Evolutionary conservation across 106 monocot species (phyloP).

Genomic region (Xerophyta viscosa): DNA sequence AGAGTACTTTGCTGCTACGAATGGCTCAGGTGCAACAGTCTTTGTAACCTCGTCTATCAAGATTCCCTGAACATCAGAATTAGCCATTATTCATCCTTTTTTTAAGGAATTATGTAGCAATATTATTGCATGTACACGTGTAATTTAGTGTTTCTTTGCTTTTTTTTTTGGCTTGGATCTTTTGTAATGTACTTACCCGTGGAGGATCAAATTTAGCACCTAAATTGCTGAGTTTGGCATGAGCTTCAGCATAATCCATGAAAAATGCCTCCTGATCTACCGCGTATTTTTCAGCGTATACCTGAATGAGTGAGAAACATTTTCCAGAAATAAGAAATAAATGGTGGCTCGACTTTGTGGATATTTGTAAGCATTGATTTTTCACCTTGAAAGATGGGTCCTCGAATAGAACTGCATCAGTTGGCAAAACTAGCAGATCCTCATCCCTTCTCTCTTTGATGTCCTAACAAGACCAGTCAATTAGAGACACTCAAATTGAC

Average conservation of each 20-base stretch:
- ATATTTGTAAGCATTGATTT: too few relatives aligned
- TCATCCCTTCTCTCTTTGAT: slow-evolving; percentile 88
- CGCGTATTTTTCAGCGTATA: slow-evolving; percentile 92
- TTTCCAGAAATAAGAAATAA: background rate
- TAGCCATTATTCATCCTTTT: too few relatives aligned
- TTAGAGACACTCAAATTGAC: background rate
- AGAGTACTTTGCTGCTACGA: slow-evolving; percentile 75
- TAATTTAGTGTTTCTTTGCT: too few relatives aligned
- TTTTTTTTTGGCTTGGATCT: background rate
- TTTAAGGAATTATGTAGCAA: background rate
- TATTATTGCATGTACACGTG: background rate
- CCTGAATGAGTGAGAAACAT: slow-evolving; percentile 19
- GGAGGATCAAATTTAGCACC: slow-evolving; percentile 95
- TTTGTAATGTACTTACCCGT: too few relatives aligned
- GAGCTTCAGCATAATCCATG: slow-evolving; percentile 97
- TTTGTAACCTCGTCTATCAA: slow-evolving; percentile 33
- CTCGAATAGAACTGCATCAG: slow-evolving; percentile 92
- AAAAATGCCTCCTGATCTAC: slow-evolving; percentile 82
- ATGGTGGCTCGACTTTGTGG: too few relatives aligned
- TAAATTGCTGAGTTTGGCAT: slow-evolving; percentile 88
- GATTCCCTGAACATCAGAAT: slow-evolving; percentile 41
- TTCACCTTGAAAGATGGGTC: slow-evolving; percentile 88
- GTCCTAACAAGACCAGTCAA: slow-evolving; percentile 41
- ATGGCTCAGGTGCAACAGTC: slow-evolving; percentile 39
- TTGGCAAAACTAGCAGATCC: slow-evolving; percentile 93